phyloP scores from a whole-genome alignment of 495 filamentous ascomycete species.

The Poronia punctata region DNA sequence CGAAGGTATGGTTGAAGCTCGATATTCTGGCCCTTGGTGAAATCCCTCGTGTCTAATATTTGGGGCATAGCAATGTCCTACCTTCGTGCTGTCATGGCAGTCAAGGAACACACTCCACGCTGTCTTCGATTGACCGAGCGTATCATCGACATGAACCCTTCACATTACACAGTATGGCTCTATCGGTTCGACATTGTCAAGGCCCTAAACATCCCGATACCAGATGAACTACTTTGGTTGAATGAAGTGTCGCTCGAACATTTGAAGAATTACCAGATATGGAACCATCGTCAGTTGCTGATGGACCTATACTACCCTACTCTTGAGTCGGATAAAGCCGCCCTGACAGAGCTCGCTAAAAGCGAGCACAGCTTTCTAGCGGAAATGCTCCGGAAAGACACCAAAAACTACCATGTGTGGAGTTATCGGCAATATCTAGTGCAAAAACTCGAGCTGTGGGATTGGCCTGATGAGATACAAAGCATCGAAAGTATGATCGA shows the following conservation, averaged over 20 bases:
- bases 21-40: neutral
- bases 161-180: slow-evolving; percentile 98
- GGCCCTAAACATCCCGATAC: slow-evolving; percentile 56
- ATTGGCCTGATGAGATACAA: slow-evolving; percentile 49
- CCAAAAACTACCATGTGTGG: slow-evolving; percentile 99
- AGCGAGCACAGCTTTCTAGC: slow-evolving; percentile 69
- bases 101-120: slow-evolving; percentile 72
- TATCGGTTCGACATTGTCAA: slow-evolving; percentile 77
- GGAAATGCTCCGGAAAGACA: slow-evolving; percentile 74
- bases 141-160: slow-evolving; percentile 86
- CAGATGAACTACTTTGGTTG: slow-evolving; percentile 73
- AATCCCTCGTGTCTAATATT: slow-evolving; percentile 5
- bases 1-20: slow-evolving; percentile 53
- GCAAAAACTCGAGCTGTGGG: slow-evolving; percentile 64
- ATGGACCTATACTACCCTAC: slow-evolving; percentile 58
- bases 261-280: slow-evolving; percentile 98
- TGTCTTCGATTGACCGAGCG: slow-evolving; percentile 78
- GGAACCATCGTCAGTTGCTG: slow-evolving; percentile 90
- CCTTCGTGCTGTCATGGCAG: slow-evolving; percentile 86
- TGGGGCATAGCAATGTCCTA: slow-evolving; percentile 57
- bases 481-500: slow-evolving; percentile 62
- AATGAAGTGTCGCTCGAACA: slow-evolving; percentile 73
- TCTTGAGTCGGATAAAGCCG: slow-evolving; percentile 31
- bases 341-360: slow-evolving; percentile 29
- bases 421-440: slow-evolving; percentile 92